Percentiles rank a stretch among this genome's conserved stretches.
These are phyloP conservation scores for Trypanosoma mega DNA, from an alignment of 208 protist genomes.

Conservation along the genomic window DNA sequence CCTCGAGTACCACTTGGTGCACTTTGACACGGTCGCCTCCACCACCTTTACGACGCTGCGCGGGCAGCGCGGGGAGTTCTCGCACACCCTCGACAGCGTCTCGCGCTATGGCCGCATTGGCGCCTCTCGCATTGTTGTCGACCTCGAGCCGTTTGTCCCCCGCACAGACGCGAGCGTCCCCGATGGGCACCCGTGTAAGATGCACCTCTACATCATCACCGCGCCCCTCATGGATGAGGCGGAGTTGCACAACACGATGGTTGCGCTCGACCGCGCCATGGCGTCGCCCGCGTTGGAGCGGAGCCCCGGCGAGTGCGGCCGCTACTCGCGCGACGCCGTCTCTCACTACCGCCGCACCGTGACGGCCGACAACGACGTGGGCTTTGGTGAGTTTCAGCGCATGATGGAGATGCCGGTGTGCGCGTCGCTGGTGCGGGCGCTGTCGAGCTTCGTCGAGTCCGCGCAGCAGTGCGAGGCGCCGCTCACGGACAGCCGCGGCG, in stretches of 20 bases:
- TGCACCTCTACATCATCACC: slow-evolving; percentile 67
- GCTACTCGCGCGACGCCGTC: slow-evolving; percentile 32
- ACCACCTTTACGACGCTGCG: slow-evolving; percentile 53
- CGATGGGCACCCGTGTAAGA: slow-evolving; percentile 20
- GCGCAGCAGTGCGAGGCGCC: slow-evolving; percentile 25
- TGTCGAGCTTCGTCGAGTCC: slow-evolving; percentile 54
- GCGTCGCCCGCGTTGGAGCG: neutral
- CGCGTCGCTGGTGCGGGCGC: slow-evolving; percentile 33
- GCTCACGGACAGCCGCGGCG: slow-evolving; percentile 24
- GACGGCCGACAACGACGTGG: slow-evolving; percentile 62
- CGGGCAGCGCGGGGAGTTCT: slow-evolving; percentile 66
- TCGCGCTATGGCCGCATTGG: slow-evolving; percentile 43
- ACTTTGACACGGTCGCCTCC: slow-evolving; percentile 45
- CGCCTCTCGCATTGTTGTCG: slow-evolving; percentile 34
- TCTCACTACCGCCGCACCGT: slow-evolving; percentile 61
- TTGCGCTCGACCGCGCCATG: slow-evolving; percentile 2
- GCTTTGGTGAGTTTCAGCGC: slow-evolving; percentile 63
- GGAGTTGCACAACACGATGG: slow-evolving; percentile 17
- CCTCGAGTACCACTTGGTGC: slow-evolving; percentile 62
- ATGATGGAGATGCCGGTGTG: slow-evolving; percentile 44
- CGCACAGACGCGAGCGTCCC: neutral
- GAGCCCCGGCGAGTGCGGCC: neutral
- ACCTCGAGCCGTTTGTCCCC: slow-evolving; percentile 24
- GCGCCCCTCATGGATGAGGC: slow-evolving; percentile 44
- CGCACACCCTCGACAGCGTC: slow-evolving; percentile 54